Evolutionary conservation across 2,329 filamentous ascomycete species (phyloP).

Genomic region (Chrysosporium keratinophilum): DNA sequence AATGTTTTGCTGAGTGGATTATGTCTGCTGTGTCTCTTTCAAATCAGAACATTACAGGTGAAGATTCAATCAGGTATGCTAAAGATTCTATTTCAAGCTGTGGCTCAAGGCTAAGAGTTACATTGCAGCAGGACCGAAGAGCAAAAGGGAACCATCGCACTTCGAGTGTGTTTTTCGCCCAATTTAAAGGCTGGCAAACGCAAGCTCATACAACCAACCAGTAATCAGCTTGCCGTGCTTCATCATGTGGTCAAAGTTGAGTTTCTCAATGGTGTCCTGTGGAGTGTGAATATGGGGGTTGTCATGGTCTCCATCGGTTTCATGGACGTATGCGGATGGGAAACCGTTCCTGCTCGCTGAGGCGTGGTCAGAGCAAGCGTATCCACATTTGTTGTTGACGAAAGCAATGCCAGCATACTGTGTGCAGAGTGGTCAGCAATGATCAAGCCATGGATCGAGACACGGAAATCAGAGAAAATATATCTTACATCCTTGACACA

Average conservation of each 20-base stretch:
- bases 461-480: neutral
- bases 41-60: no score
- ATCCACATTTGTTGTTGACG: constrained; percentile 8
- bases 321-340: constrained; percentile 9
- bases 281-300: constrained; percentile 11
- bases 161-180: neutral
- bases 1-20: no score
- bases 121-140: neutral
- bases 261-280: constrained; percentile 9
- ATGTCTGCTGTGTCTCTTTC: no score
- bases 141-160: neutral
- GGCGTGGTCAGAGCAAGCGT: constrained; percentile 10
- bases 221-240: constrained; percentile 7
- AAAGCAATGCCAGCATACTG: constrained; percentile 10
- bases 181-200: constrained; percentile 6
- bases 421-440: neutral
- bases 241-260: constrained; percentile 11
- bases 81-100: neutral
- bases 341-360: constrained; percentile 10
- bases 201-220: constrained; percentile 11
- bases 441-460: neutral
- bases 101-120: neutral
- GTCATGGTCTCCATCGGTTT: constrained; percentile 5
- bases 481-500: constrained; percentile 8
- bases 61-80: no score